phyloP scores from a whole-genome alignment of 257 asterid species.

The Solanum sparsipilum region DNA sequence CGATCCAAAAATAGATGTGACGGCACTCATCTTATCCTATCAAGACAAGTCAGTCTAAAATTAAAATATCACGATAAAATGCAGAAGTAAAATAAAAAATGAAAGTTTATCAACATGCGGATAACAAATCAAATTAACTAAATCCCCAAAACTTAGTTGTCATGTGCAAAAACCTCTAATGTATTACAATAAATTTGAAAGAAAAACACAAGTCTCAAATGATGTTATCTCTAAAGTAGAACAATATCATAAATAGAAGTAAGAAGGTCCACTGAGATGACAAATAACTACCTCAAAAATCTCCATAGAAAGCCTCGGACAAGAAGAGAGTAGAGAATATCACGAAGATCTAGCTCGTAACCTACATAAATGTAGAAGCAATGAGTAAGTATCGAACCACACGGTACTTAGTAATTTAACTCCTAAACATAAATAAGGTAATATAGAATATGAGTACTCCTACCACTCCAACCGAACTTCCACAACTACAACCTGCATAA shows the following conservation, averaged over 20 bases:
- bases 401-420: background rate
- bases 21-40: background rate
- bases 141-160: background rate
- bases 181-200: background rate
- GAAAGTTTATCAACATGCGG: background rate
- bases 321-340: background rate
- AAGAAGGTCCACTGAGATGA: background rate
- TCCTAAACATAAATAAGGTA: background rate
- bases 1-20: background rate
- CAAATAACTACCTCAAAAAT: background rate
- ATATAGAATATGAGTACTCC: background rate
- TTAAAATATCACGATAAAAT: background rate
- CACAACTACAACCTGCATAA: background rate
- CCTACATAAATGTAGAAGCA: background rate
- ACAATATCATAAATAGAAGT: background rate
- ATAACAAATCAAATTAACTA: background rate
- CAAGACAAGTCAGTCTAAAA: background rate
- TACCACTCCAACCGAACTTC: background rate
- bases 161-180: background rate
- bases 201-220: background rate
- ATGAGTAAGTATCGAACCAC: background rate
- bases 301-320: background rate
- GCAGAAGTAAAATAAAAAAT: background rate
- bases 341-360: background rate
- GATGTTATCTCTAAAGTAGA: background rate